phyloP scores from a whole-genome alignment of 257 asterid species.

The Solanum neorickii region DNA sequence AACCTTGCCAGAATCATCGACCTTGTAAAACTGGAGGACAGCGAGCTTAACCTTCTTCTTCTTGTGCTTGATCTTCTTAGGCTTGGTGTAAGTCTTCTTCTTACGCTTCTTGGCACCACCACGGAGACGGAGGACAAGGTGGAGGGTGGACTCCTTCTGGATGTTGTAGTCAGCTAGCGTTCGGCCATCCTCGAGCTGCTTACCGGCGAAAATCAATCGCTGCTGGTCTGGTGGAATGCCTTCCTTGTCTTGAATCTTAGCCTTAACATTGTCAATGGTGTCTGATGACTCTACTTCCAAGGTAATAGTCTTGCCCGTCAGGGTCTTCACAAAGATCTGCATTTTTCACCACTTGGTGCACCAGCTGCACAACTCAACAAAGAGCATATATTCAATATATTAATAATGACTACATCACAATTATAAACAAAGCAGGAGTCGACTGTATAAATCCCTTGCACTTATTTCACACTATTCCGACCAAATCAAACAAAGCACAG shows the following conservation, averaged over 20 bases:
- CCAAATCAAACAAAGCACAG: neutral
- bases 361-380: neutral
- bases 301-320: constrained; percentile 32
- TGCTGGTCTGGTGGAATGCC: constrained; percentile 30
- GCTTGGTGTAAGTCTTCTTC: constrained; percentile 37
- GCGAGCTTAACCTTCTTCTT: constrained; percentile 30
- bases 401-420: neutral
- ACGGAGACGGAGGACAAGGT: constrained; percentile 29
- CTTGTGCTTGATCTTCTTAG: constrained; percentile 34
- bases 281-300: constrained; percentile 30
- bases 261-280: constrained; percentile 27
- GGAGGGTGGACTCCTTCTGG: constrained; percentile 35
- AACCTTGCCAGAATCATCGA: constrained; percentile 29
- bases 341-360: constrained; percentile 3
- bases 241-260: constrained; percentile 27
- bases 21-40: constrained; percentile 23
- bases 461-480: neutral
- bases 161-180: constrained; percentile 32
- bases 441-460: neutral
- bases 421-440: neutral
- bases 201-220: constrained; percentile 24
- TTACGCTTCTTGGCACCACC: constrained; percentile 33
- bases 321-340: constrained; percentile 37
- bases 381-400: neutral
- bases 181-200: constrained; percentile 31